phyloP scores from a whole-genome alignment of 2,329 filamentous ascomycete genomes.

The Fusarium lyarnte region DNA sequence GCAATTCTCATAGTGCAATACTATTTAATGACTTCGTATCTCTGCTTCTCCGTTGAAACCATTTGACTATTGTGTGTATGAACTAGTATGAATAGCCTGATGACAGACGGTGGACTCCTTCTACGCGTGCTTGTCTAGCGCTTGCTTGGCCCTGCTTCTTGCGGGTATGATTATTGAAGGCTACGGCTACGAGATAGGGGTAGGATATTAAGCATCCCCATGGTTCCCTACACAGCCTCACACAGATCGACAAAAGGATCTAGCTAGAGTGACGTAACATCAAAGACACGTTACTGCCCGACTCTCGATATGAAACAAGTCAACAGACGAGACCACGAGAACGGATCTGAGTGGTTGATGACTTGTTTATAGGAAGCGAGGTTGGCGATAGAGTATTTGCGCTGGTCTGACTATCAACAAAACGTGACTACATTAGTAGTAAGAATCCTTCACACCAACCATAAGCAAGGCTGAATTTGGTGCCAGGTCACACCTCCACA shows the following conservation, averaged over 20 bases:
- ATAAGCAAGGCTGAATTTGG: background rate
- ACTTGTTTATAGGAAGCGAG: background rate
- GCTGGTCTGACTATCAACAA: background rate
- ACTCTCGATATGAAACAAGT: background rate
- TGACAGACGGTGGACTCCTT: background rate
- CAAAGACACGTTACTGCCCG: conserved; percentile 9
- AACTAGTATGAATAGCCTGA: background rate
- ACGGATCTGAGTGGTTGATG: conserved; percentile 4
- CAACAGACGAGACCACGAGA: background rate
- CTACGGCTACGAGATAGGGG: background rate
- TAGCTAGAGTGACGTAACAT: conserved; percentile 29
- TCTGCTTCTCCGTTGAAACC: background rate
- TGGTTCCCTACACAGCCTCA: conserved; percentile 28
- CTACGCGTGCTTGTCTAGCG: background rate
- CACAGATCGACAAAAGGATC: conserved; percentile 28
- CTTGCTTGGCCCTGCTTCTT: background rate
- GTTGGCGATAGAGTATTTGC: conserved; percentile 7
- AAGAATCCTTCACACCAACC: background rate
- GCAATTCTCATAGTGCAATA: conserved; percentile 4
- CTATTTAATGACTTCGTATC: background rate
- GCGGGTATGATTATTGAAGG: background rate
- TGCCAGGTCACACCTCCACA: conserved; percentile 10
- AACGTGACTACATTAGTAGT: background rate
- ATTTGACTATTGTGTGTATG: background rate
- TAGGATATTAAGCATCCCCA: conserved; percentile 8